Evolutionary conservation across 371 early-diverging fungal species (phyloP), one percentile per base, ranked within the genome.

Genomic region (Syncephalis fuscata): DNA sequence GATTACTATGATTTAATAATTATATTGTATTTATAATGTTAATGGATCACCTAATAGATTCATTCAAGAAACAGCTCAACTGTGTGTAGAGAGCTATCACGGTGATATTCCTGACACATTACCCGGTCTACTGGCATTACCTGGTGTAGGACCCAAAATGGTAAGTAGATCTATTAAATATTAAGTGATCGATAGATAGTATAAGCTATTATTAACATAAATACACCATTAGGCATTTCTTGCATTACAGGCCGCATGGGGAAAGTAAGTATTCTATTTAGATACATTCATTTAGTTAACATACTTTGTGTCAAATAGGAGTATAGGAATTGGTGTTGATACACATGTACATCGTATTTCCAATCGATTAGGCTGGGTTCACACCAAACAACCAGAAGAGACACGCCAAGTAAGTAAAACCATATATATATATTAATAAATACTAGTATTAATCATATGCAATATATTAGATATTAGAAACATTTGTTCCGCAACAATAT

Each of bases 91-190:
- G 23, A 54, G 76, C 50, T 83, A 82, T 55, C 59, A 72, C 39
- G 80, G 85, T 5, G 94, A 94, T 55, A 85, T 94, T 39, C 97
- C 97, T 1, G 65, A 73, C 43, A 83, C 77, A 0, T 64, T 89
- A 19, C 82, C 87, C 44, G 88, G 66, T 8, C 56, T 96, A 49
- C 62, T 78, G 8, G 70, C 66, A 27, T 60, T 99, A 39, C 95
- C 96, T 0, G 98, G 99, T 2, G 84, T 98, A n/a, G 97, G 99
- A 1, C 93, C 94, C 1, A 99, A 99, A 57, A 99, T 99, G 92
- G 80, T 66, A 24, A 15, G 48, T 9, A 48, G 11, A 45, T 45
- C 25, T 41, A 42, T 10, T 20, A 39, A n/a, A n/a, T n/a, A n/a
- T n/a, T n/a, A n/a, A n/a, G n/a, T n/a, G n/a, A n/a, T n/a, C n/a